These are phyloP conservation scores for Trichoderma reesei DNA, from an alignment of 495 filamentous ascomycete species.

Conservation along the genomic window DNA sequence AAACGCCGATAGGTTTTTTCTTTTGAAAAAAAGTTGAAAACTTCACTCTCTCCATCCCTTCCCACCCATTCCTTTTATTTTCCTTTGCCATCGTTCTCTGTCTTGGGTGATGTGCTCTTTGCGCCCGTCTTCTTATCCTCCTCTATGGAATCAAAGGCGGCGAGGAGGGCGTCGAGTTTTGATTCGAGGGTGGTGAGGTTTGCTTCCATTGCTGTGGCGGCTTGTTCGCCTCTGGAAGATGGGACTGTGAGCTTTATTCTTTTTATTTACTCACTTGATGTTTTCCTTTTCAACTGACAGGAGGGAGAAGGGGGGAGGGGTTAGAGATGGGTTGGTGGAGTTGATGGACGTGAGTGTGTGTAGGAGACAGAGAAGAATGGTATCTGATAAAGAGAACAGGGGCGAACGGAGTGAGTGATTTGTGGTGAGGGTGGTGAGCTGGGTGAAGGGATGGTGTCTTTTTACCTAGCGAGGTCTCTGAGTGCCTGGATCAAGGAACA, in stretches of 20 bases:
- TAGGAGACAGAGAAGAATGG: no score
- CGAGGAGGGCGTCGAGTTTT: slow-evolving; percentile 45
- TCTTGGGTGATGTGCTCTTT: not conserved
- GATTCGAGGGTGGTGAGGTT: slow-evolving; percentile 40
- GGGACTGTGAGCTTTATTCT: not conserved
- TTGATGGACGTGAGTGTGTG: no score
- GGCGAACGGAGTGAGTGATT: no score
- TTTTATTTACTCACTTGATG: not conserved
- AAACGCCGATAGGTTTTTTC: no score
- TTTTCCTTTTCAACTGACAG: no score
- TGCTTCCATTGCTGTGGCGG: slow-evolving; percentile 44
- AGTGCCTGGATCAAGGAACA: slow-evolving; percentile 35
- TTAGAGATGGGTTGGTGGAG: no score
- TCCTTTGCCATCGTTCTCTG: not conserved
- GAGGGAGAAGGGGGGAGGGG: no score
- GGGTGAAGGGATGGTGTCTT: not conserved
- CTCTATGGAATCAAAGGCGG: slow-evolving; percentile 18
- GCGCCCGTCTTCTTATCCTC: not conserved
- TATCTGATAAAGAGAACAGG: no score
- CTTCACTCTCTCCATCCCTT: no score
- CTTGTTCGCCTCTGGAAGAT: slow-evolving; percentile 41
- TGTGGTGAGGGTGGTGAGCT: no score
- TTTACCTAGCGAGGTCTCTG: slow-evolving; percentile 35
- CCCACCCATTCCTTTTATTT: not conserved
- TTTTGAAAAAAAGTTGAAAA: no score